Percentiles rank a stretch among this genome's conserved stretches.
Evolutionary conservation across 1,284 basidiomycete species (phyloP).

Genomic region (Leccinum fallax): DNA sequence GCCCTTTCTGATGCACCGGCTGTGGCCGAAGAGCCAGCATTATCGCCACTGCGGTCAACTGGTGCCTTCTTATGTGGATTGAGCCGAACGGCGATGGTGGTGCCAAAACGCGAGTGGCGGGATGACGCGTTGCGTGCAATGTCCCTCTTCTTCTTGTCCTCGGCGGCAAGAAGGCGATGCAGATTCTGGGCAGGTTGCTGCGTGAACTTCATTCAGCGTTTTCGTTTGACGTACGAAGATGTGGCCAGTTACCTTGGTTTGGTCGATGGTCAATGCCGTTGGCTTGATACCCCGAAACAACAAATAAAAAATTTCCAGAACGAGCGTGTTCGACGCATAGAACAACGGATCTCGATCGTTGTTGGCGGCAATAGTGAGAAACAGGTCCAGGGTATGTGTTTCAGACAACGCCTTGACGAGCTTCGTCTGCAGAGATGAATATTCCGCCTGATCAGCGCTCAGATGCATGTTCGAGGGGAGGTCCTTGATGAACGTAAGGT

Average conservation of each 20-base stretch:
- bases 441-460: slow-evolving; percentile 75
- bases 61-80: slow-evolving; percentile 53
- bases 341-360: slow-evolving; percentile 71
- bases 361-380: slow-evolving; percentile 84
- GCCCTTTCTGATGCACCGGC: slow-evolving; percentile 27
- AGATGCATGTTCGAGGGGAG: slow-evolving; percentile 66
- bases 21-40: slow-evolving; percentile 35
- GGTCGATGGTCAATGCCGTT: slow-evolving; percentile 62
- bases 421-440: slow-evolving; percentile 75
- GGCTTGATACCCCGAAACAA: slow-evolving; percentile 80
- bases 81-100: slow-evolving; percentile 80
- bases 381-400: slow-evolving; percentile 74
- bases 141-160: slow-evolving; percentile 63
- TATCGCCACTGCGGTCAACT: slow-evolving; percentile 33
- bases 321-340: slow-evolving; percentile 82
- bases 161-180: slow-evolving; percentile 70
- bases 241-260: slow-evolving; percentile 55
- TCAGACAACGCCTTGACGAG: slow-evolving; percentile 74
- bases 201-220: slow-evolving; percentile 15
- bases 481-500: slow-evolving; percentile 89
- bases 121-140: slow-evolving; percentile 66
- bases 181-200: slow-evolving; percentile 72
- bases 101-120: slow-evolving; percentile 92
- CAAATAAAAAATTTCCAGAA: slow-evolving; percentile 89
- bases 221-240: slow-evolving; percentile 5